Evolutionary conservation across 83 land plant species (phyloP), one percentile per base, ranked within the genome.

Genomic region (Isoetes engelmannii): DNA sequence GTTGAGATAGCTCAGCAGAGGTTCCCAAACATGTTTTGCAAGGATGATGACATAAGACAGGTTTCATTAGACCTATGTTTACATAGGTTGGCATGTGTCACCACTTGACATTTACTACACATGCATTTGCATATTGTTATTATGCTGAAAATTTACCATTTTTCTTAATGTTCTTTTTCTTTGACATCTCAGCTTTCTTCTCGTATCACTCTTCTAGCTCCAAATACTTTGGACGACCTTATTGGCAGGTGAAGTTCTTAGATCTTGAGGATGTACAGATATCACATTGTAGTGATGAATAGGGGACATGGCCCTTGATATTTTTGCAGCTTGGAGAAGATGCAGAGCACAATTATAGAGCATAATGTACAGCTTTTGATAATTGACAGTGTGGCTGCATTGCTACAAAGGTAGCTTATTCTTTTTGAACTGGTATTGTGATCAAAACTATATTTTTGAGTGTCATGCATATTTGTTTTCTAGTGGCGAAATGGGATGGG

Each of bases 321-420:
- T 72, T 70, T 3, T 19, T 73, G 19, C 76, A 77, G 79, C 48
- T 67, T 77, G 48, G 56, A 65, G 41, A 70, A 58, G 44, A 49
- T 72, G 41, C 72, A 77, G 57, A 55, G 57, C 6, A 43, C 61
- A 49, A 54, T 77, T 57, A 65, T 45, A 45, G 70, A 71, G 43
- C 68, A 72, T 12, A 37, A 58, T 19, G 70, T 72, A 48, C 71
- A 63, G 63, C 69, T 77, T 9, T 45, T 77, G 10, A 59, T 77
- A 5, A 56, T 77, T 10, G 79, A 77, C 59, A 77, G 75, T 49
- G 61, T 77, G 49, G 75, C 79, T 50, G 70, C 76, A 4, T 63
- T 77, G 18, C 0, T 63, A 41, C 68, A 46, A n/a, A 71, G 79
- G 79, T 61, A 71, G 48, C 48, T 45, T 62, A 28, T 28, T 61